Conservation (phyloP, 306 rosid genomes). For the Pachyrhizus erosus region DNA sequence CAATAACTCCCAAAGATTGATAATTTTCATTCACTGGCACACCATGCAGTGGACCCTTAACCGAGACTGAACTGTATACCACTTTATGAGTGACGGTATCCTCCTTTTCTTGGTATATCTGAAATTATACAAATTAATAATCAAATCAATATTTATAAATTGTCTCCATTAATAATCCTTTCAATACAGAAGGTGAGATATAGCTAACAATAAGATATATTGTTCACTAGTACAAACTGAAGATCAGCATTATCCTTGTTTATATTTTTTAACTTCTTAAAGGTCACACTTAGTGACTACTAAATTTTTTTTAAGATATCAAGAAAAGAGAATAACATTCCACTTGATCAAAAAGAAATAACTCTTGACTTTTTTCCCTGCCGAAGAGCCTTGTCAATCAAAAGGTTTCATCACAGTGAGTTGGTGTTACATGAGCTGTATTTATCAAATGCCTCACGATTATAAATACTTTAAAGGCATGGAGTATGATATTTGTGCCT, state of each 20-base stretch:
- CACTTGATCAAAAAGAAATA: not conserved
- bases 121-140: constrained; percentile 46
- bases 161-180: constrained; percentile 9
- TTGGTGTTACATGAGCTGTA: constrained; percentile 12
- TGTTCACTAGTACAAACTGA: constrained; percentile 11
- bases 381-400: not conserved
- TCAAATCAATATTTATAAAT: constrained; percentile 35
- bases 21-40: constrained; percentile 78
- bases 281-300: not conserved
- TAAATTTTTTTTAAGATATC: not conserved
- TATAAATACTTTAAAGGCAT: not conserved
- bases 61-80: constrained; percentile 70
- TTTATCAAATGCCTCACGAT: constrained; percentile 19
- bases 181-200: constrained; percentile 24
- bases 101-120: constrained; percentile 88
- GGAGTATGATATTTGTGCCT: not conserved
- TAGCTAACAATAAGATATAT: not conserved
- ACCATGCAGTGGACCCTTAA: constrained; percentile 72
- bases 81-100: constrained; percentile 62
- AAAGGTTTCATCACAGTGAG: constrained; percentile 18
- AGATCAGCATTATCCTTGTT: not conserved
- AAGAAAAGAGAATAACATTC: not conserved
- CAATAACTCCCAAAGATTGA: constrained; percentile 84
- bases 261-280: constrained; percentile 5
- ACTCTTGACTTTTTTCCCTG: constrained; percentile 1